Base-by-base conservation (phyloP, 2,329 filamentous ascomycete genomes). In the Fusarium sp. region DNA sequence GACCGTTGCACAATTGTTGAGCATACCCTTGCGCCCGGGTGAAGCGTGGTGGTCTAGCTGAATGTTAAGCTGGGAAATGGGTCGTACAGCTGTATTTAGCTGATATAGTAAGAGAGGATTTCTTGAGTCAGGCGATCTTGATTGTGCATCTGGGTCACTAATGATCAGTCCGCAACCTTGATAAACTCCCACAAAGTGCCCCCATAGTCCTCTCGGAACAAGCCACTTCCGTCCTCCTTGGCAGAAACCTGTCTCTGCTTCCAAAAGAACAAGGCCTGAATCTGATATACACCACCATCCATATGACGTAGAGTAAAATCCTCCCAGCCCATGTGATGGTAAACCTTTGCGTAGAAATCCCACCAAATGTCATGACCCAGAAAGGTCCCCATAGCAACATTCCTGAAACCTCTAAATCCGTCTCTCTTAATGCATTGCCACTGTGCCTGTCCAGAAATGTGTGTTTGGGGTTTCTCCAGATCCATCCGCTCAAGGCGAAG, bases 71-170 rank as follows among this genome's bases (percentile, higher is more conserved):
- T n/a, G 21, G 5, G 12, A 42, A n/a, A 42, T n/a, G 13, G 12
- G 13, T 2, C 13, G 1, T 42, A 10, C 13, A n/a, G 13, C 12
- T 5, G 4, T 16, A 42, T 9, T n/a, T n/a, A 0, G 40, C 3
- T n/a, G 6, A 15, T n/a, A 16, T 8, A 8, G 13, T 13, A 42
- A 42, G 13, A 0, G 15, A n/a, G 38, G 6, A 1, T 10, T 42
- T 42, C 21, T 18, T 11, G 0, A 11, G 25, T 43, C 16, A 25
- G 8, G n/a, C n/a, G 4, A 12, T 23, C 10, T 3, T 23, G 2
- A 4, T 23, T 25, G 2, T 23, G n/a, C 40, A 18, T 18, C n/a
- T 43, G 6, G 40, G 15, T 43, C 15, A 6, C 40, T 23, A 23
- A 23, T 10, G 3, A 23, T 23, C 5, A 47, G 4, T 12, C 5